Conservation (phyloP, 2,329 filamentous ascomycete genomes). For the Penicillium sp. region DNA sequence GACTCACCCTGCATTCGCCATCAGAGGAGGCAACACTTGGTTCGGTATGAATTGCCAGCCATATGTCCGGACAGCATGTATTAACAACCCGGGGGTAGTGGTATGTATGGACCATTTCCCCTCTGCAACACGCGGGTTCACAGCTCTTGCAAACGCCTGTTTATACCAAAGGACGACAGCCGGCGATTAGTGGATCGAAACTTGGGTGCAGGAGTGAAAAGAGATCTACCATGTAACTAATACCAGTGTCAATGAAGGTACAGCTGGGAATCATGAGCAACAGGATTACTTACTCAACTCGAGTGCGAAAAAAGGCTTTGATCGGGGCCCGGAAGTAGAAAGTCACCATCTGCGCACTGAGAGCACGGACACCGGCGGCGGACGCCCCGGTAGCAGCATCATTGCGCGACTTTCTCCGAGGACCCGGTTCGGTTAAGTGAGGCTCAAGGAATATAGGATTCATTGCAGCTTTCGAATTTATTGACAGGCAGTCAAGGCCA, state of each 20-base stretch:
- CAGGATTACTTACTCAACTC: slow-evolving; percentile 68
- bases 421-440: slow-evolving; percentile 17
- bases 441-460: slow-evolving; percentile 17
- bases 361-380: slow-evolving; percentile 74
- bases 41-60: slow-evolving; percentile 63
- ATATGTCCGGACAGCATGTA: slow-evolving; percentile 58
- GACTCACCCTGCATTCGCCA: slow-evolving; percentile 57
- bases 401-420: slow-evolving; percentile 48
- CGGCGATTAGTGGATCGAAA: slow-evolving; percentile 9
- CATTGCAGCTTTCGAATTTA: slow-evolving; percentile 9
- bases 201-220: slow-evolving; percentile 3
- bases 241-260: slow-evolving; percentile 14
- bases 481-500: not conserved
- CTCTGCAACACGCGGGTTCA: slow-evolving; percentile 51
- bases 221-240: slow-evolving; percentile 49
- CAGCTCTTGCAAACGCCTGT: slow-evolving; percentile 59
- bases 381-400: slow-evolving; percentile 70
- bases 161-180: slow-evolving; percentile 3
- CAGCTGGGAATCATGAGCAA: not conserved
- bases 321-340: slow-evolving; percentile 91
- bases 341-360: slow-evolving; percentile 76
- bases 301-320: slow-evolving; percentile 85
- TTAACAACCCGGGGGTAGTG: slow-evolving; percentile 57
- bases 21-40: slow-evolving; percentile 58
- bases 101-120: slow-evolving; percentile 56